Base-by-base conservation (phyloP, 177 flowering plant genomes). In the Tripterygium wilfordii region DNA sequence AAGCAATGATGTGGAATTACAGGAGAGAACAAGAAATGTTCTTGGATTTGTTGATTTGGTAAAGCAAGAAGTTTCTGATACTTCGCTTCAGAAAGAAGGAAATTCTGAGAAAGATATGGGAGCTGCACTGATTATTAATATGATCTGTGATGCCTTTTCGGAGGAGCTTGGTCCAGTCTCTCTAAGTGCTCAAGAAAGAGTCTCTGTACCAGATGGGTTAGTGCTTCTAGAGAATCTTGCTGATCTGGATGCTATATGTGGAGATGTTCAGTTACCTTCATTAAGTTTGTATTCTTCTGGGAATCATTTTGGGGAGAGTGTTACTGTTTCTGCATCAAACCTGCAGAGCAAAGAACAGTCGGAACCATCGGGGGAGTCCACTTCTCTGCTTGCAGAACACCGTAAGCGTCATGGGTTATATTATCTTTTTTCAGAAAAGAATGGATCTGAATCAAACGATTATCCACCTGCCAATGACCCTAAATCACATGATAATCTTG, bases 391-490 rank as follows among this genome's bases (percentile, higher is more conserved):
- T 40, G 65, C 77, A 1, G 73, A 84, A 54, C 99, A 89, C 61
- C 80, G 97, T n/a, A 83, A 87, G 68, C 69, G 79, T 40, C 96
- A 92, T 64, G 94, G 88, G 12, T 53, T 92, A 31, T 92, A 86
- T 71, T 92, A 92, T 67, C 92, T 89, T 41, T 67, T 90, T 42
- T 59, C 91, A 16, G 86, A 69, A 42, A 77, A 69, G 58, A 59
- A 52, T 38, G 88, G 72, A 40, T 28, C n/a, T 28, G 47, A 35
- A n/a, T 56, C 75, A 15, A 53, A 64, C 67, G 83, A 82, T 52
- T 87, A 81, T 65, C 96, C 90, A 20, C 94, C 85, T 60, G 87
- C 89, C 35, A 75, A 74, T 69, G 94, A 82, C 24, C 64, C 64
- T 24, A 67, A 48, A n/a, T 53, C 42, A 5, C 40, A 21, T 13